Base-by-base conservation (phyloP, 2,329 filamentous ascomycete genomes). In the Botrytis sinoallii region DNA sequence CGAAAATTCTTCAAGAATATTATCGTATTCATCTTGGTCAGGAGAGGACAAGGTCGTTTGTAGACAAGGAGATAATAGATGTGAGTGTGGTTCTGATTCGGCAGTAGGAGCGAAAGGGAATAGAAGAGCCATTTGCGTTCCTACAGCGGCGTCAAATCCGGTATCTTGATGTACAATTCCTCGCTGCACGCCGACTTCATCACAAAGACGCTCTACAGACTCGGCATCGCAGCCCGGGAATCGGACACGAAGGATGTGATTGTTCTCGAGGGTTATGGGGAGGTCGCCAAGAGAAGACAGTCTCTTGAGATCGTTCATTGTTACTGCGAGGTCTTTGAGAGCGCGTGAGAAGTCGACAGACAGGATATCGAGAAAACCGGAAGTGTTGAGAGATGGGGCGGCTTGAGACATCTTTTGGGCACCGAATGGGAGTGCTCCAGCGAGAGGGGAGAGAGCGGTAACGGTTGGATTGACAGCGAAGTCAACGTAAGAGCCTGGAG, bases 151-250 rank as follows among this genome's bases (percentile, higher is more conserved):
- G 72, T 93, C 89, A 78, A 97, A 97, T 29, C 91, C 90, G 46
- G 82, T 76, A 76, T 98, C 96, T 83, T 98, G 92, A 20, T 88
- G 85, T 6, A 98, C 88, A 6, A 93, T 84, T 2, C 96, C 96
- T 71, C 94, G 88, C 75, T 91, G 89, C 12, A 99, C 87, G n/a
- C 92, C 93, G 18, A 97, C 87, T 81, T 99, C 96, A 65, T 93
- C 90, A 81, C 95, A 98, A 1, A 99, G 87, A 4, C 87, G 86
- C 80, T 97, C 93, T 0, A 97, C 92, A 0, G 93, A 93, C 25
- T 91, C 89, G 0, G 90, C 90, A 79, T 98, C 95, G 75, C 96
- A 95, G 4, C 96, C 96, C 0, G 95, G 94, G 80, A 99, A 98
- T 44, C 94, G 91, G 2, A 98, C 90, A 48, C 94, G 90, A 0